Evolutionary conservation across 2,329 filamentous ascomycete genomes (phyloP).

Genomic region (Aspergillus unguis): DNA sequence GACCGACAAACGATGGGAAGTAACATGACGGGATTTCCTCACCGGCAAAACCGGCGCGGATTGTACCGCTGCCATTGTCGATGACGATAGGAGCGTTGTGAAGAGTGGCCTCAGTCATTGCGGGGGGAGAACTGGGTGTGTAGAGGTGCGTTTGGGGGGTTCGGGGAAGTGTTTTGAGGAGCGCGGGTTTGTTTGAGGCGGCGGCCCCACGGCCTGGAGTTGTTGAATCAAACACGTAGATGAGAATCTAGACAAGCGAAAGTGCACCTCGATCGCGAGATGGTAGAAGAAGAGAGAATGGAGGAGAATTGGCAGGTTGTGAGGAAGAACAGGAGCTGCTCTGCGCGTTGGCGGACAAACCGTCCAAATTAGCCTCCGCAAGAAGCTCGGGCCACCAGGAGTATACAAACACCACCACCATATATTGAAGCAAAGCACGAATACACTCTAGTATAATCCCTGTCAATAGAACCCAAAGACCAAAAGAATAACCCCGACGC

Average conservation of each 20-base stretch:
- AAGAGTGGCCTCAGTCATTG: conserved; percentile 64
- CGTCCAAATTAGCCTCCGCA: conserved; percentile 2
- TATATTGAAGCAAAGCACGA: no score
- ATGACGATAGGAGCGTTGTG: conserved; percentile 98
- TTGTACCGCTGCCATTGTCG: conserved; percentile 97
- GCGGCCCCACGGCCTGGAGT: conserved; percentile 31
- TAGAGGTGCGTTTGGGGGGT: conserved; percentile 5
- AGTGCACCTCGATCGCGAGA: conserved; percentile 8
- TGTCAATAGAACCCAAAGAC: not conserved
- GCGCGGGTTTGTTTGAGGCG: conserved; percentile 22
- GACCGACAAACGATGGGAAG: conserved; percentile 95
- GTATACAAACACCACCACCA: not conserved
- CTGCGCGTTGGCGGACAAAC: conserved; percentile 9
- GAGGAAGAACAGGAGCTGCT: conserved; percentile 12
- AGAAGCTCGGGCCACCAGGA: conserved; percentile 37
- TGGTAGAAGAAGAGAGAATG: conserved; percentile 13
- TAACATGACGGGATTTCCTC: conserved; percentile 95
- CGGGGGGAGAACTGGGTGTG: conserved; percentile 17
- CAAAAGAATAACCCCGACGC: not conserved
- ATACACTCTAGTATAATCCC: not conserved
- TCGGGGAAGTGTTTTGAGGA: conserved; percentile 17
- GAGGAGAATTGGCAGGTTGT: conserved; percentile 2
- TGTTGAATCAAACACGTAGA: conserved; percentile 6
- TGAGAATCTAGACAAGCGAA: not conserved
- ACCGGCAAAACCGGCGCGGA: conserved; percentile 93